These are phyloP conservation scores for Penicillium sp. DNA, from an alignment of 2,329 filamentous ascomycete genomes.

Conservation along the genomic window DNA sequence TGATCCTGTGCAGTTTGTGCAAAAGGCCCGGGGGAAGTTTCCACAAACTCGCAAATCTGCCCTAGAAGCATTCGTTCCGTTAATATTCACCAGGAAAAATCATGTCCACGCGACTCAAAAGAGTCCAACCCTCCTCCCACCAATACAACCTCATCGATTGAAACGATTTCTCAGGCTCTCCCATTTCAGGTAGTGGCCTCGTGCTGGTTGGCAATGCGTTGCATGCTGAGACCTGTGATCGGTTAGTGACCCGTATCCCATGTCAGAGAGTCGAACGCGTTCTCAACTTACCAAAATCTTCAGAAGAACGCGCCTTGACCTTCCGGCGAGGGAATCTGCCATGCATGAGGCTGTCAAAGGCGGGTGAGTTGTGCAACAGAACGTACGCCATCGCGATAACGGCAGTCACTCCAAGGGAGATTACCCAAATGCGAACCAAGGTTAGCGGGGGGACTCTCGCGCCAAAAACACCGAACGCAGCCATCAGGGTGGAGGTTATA, in stretches of 20 bases:
- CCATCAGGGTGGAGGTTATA: conserved; percentile 81
- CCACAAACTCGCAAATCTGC: not conserved
- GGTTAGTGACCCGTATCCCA: conserved; percentile 49
- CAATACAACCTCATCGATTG: not conserved
- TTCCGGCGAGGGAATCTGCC: conserved; percentile 80
- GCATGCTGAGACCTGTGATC: conserved; percentile 74
- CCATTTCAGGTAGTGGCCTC: conserved; percentile 76
- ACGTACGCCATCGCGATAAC: conserved; percentile 86
- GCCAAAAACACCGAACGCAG: conserved; percentile 81
- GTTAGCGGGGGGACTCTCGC: conserved; percentile 69
- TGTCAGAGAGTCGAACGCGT: conserved; percentile 2
- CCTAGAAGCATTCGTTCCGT: not conserved
- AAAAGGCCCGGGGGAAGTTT: not conserved
- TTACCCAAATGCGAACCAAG: conserved; percentile 86
- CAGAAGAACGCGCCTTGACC: conserved; percentile 76
- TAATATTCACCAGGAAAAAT: not conserved
- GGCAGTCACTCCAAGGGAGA: conserved; percentile 72
- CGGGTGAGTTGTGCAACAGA: conserved; percentile 75
- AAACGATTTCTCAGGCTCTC: not conserved
- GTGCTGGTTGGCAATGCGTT: conserved; percentile 89
- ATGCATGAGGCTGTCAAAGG: conserved; percentile 92
- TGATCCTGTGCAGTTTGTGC: too few species aligned
- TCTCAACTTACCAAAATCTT: conserved; percentile 77
- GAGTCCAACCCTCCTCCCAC: not conserved
- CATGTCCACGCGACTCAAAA: not conserved